Conservation (phyloP, 2,329 filamentous ascomycete species). For the Sarocladium strictum region DNA sequence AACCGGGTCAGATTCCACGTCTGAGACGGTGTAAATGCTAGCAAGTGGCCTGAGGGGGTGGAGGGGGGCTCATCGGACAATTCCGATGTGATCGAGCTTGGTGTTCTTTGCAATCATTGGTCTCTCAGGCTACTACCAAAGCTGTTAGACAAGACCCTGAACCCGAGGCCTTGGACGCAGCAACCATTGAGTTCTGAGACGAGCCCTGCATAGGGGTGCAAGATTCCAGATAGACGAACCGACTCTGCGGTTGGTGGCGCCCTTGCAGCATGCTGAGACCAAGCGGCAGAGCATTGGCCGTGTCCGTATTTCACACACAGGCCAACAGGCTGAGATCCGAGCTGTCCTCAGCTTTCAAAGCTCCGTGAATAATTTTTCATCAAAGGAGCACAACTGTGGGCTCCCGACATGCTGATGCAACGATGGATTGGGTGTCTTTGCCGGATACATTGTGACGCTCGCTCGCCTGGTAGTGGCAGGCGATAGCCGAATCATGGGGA, state of each 20-base stretch:
- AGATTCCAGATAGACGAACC: background rate
- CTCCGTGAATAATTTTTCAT: too few species aligned
- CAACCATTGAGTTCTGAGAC: background rate
- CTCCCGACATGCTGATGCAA: too few species aligned
- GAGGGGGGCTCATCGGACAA: too few species aligned
- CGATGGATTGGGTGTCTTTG: too few species aligned
- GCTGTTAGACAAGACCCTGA: background rate
- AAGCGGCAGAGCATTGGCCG: slow-evolving; percentile 1
- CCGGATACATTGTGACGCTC: background rate
- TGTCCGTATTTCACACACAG: background rate
- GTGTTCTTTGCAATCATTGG: background rate
- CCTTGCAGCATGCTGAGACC: background rate
- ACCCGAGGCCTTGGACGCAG: background rate
- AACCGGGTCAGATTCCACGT: too few species aligned
- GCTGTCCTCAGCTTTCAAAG: too few species aligned
- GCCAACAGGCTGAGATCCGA: too few species aligned
- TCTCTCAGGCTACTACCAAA: background rate
- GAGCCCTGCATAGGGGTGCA: background rate
- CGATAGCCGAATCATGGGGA: background rate
- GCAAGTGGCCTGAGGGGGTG: too few species aligned
- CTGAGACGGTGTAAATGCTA: background rate
- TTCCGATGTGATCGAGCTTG: background rate
- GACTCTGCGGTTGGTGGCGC: background rate
- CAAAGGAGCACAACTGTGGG: too few species aligned
- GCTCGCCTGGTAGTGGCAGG: background rate